Evolutionary conservation across 257 asterid genomes (phyloP), one percentile per base, ranked within the genome.

Genomic region (Plantago elongata): DNA sequence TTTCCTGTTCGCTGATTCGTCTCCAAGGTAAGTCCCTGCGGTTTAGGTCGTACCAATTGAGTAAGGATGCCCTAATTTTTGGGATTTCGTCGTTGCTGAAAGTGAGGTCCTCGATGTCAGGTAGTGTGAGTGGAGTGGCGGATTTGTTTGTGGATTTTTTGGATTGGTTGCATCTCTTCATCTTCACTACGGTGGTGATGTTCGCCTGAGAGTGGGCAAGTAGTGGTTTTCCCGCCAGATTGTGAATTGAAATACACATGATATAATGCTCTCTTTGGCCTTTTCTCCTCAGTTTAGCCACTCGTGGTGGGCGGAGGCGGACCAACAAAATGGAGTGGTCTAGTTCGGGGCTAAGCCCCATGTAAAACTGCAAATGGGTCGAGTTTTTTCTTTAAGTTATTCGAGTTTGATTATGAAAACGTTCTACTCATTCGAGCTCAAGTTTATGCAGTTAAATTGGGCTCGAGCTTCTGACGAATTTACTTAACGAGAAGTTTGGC

Each of bases 21-120:
- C 99, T 74, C 99, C 99, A 92, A 7, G 99, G 99, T 17, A 92
- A 78, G 68, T 92, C 99, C 57, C 99, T 81, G 56, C 75, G 78
- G 69, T 89, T 86, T 45, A 66, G 50, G 42, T 82, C 91, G 77
- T 89, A 89, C 99, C 97, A 92, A 12, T 81, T 70, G 64, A 89
- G 76, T 62, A 92, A 74, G 60, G 84, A 84, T 67, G 77, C 85
- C 94, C 96, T 87, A 57, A 92, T 87, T 70, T 74, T 63, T 14
- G 67, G 17, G 66, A 73, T 75, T 72, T 81, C 95, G 14, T 76
- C 70, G 34, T 16, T 14, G 73, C 65, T 56, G 86, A 92, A 92
- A 75, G 52, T 48, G 54, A 84, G 46, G 62, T 92, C 99, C 73
- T 92, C 99, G 57, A 89, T 86, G 67, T 92, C 99, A 40, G 43